phyloP scores from a whole-genome alignment of 208 protist genomes.

The Crithidia expoeki region DNA sequence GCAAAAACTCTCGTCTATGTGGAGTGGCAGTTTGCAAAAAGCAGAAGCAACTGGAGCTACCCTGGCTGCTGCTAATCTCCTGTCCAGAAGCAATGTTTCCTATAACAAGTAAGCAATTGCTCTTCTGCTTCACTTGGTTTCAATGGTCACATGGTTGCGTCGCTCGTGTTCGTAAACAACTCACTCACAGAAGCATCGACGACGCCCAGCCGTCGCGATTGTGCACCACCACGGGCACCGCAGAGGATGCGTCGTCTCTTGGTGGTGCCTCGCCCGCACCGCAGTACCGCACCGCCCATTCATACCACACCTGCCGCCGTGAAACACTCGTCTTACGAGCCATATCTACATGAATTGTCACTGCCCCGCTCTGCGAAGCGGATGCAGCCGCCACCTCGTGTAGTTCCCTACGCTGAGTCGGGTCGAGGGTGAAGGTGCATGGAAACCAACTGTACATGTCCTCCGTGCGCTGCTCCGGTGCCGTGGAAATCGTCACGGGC shows the following conservation, averaged over 20 bases:
- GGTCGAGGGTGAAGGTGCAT: constrained; percentile 67
- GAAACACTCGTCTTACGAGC: constrained; percentile 37
- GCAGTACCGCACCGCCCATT: constrained; percentile 50
- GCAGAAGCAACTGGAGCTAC: too few relatives aligned
- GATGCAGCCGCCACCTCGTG: constrained; percentile 28
- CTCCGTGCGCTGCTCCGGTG: constrained; percentile 38
- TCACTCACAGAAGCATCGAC: constrained; percentile 35
- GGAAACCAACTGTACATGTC: constrained; percentile 92
- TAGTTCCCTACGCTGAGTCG: constrained; percentile 35
- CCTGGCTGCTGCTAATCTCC: too few relatives aligned
- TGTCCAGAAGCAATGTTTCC: too few relatives aligned
- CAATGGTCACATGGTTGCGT: background rate
- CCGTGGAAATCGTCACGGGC: constrained; percentile 32
- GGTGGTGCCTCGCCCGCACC: background rate
- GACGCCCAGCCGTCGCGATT: constrained; percentile 79
- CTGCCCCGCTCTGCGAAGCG: background rate
- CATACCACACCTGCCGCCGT: constrained; percentile 72
- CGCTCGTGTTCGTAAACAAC: background rate
- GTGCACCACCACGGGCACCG: constrained; percentile 29
- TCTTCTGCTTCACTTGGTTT: too few relatives aligned
- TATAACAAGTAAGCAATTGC: too few relatives aligned
- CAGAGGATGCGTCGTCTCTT: too few relatives aligned
- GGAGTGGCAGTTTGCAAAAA: too few relatives aligned
- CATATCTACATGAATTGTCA: constrained; percentile 42
- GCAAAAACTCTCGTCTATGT: too few relatives aligned